Evolutionary conservation across 2,329 filamentous ascomycete genomes (phyloP).

Genomic region (Fusarium redolens): DNA sequence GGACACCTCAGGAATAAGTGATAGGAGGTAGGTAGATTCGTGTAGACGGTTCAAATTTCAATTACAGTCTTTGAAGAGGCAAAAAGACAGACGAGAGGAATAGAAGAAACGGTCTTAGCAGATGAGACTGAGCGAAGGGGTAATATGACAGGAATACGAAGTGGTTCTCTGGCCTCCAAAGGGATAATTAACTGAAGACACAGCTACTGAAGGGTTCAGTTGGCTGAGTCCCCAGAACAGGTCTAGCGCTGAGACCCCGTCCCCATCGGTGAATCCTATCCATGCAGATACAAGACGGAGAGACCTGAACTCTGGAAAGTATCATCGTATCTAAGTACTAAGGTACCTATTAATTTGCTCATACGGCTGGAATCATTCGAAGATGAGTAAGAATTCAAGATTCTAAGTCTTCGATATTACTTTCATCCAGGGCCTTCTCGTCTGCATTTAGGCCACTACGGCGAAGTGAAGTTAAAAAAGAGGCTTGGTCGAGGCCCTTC

Average conservation of each 20-base stretch:
- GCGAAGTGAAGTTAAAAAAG: neutral
- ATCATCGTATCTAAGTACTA: neutral
- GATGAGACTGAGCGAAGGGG: conserved; percentile 34
- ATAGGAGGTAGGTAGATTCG: neutral
- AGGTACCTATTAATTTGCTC: neutral
- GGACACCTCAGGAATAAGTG: conserved; percentile 7
- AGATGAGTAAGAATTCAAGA: neutral
- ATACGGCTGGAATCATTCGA: neutral
- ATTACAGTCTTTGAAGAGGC: neutral
- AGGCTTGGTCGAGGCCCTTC: neutral
- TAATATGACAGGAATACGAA: conserved; percentile 41
- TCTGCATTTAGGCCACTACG: neutral
- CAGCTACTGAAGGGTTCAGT: conserved; percentile 46
- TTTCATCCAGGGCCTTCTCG: neutral
- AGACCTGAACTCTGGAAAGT: neutral
- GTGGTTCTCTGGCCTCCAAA: conserved; percentile 39
- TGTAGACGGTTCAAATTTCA: neutral
- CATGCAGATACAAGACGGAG: neutral
- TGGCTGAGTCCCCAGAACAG: conserved; percentile 18
- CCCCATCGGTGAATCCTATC: conserved; percentile 20
- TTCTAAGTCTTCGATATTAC: neutral
- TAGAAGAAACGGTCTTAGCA: conserved; percentile 23
- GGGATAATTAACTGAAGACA: conserved; percentile 39
- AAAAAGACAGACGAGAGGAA: conserved; percentile 10
- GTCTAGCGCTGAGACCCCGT: conserved; percentile 31